phyloP scores from a whole-genome alignment of 2,329 filamentous ascomycete species.

The Ilyonectria sp. region DNA sequence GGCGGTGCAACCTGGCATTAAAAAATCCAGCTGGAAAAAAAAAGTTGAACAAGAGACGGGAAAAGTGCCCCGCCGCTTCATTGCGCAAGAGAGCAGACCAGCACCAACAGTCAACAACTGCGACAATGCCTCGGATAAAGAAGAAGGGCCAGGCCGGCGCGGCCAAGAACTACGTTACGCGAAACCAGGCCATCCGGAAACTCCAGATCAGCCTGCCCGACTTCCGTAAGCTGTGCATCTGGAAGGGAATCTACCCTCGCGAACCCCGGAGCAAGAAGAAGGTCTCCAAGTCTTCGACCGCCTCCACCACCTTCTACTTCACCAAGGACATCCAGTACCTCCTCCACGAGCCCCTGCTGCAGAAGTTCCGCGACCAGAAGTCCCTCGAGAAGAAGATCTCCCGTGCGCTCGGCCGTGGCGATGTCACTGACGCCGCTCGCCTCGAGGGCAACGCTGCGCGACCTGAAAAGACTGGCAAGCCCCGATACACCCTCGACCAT shows the following conservation, averaged over 20 bases:
- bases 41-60: constrained; percentile 53
- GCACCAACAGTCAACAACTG: constrained; percentile 36
- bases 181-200: constrained; percentile 97
- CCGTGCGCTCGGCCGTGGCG: constrained; percentile 89
- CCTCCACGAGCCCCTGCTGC: constrained; percentile 93
- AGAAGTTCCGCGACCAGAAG: constrained; percentile 98
- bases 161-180: constrained; percentile 98
- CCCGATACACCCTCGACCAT: constrained; percentile 93
- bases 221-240: constrained; percentile 98
- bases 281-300: constrained; percentile 90
- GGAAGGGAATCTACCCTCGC: constrained; percentile 99
- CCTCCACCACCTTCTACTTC: constrained; percentile 92
- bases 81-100: constrained; percentile 38
- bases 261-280: constrained; percentile 98
- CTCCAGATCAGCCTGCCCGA: constrained; percentile 97
- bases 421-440: constrained; percentile 89
- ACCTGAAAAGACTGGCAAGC: constrained; percentile 91
- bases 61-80: constrained; percentile 53
- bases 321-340: constrained; percentile 98
- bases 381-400: constrained; percentile 98
- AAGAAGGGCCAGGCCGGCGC: constrained; percentile 94
- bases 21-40: constrained; percentile 53
- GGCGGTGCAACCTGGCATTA: constrained; percentile 54
- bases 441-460: constrained; percentile 89
- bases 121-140: constrained; percentile 82